Evolutionary conservation across 192 early-diverging fungal genomes (phyloP).

Genomic region (Coemansia sp.): DNA sequence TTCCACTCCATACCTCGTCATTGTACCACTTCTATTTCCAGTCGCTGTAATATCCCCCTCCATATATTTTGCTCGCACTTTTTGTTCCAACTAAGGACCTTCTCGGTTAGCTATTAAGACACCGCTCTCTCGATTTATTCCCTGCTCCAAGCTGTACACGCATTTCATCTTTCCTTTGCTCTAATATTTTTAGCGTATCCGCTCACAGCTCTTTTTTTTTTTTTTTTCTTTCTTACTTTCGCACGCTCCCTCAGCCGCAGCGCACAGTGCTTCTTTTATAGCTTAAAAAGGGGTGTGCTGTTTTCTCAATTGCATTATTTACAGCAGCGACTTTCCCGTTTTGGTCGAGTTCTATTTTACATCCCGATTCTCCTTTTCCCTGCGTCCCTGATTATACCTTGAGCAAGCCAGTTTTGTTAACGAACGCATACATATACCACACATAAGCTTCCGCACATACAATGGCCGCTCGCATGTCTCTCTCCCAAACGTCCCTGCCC

Average conservation of each 20-base stretch:
- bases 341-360: slow-evolving; percentile 1
- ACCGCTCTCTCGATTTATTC: neutral
- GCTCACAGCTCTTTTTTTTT: slow-evolving; percentile 4
- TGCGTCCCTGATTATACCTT: slow-evolving; percentile 8
- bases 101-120: too few species aligned
- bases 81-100: slow-evolving; percentile 10
- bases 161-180: neutral
- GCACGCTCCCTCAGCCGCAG: slow-evolving; percentile 15
- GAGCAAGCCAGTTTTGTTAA: neutral
- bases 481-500: slow-evolving; percentile 23
- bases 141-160: neutral
- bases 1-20: slow-evolving; percentile 5
- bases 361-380: neutral
- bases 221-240: slow-evolving; percentile 14
- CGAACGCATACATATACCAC: neutral
- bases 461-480: slow-evolving; percentile 32
- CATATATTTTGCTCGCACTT: slow-evolving; percentile 1
- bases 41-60: neutral
- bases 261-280: slow-evolving; percentile 17
- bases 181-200: neutral
- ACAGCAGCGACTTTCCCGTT: slow-evolving; percentile 1
- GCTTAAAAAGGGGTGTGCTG: neutral
- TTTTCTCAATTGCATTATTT: slow-evolving; percentile 4
- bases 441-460: slow-evolving; percentile 15
- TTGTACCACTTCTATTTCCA: slow-evolving; percentile 5